Conservation (phyloP, 2,329 filamentous ascomycete genomes). For the Cladosporium sphaerospermum region DNA sequence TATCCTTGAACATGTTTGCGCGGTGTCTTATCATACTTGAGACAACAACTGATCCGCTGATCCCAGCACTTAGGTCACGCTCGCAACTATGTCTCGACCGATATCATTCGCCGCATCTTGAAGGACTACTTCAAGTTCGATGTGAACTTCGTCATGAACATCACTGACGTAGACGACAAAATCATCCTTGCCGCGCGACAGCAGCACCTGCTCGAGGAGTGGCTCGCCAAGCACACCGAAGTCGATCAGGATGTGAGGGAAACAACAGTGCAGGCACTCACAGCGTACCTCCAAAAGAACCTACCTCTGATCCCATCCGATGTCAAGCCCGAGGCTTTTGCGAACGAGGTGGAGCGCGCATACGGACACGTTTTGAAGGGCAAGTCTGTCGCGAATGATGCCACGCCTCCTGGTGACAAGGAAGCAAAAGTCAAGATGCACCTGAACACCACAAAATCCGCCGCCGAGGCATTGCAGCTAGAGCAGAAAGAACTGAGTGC, state of each 20-base stretch:
- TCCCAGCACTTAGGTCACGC: conserved; percentile 67
- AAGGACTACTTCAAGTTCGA: conserved; percentile 77
- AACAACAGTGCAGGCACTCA: conserved; percentile 47
- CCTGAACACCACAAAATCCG: conserved; percentile 55
- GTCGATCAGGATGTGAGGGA: conserved; percentile 43
- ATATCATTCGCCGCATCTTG: conserved; percentile 79
- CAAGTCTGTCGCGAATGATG: conserved; percentile 47
- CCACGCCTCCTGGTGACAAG: conserved; percentile 58
- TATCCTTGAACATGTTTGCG: too few species aligned
- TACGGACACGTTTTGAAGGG: conserved; percentile 52
- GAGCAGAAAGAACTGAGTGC: conserved; percentile 28
- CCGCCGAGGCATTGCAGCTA: conserved; percentile 45
- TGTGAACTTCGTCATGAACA: conserved; percentile 87
- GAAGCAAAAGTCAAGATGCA: conserved; percentile 91
- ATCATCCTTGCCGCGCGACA: conserved; percentile 65
- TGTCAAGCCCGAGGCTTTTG: conserved; percentile 42
- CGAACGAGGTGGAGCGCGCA: conserved; percentile 41
- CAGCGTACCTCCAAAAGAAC: conserved; percentile 62
- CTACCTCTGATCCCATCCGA: conserved; percentile 43
- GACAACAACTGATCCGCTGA: conserved; percentile 9
- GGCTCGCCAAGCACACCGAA: conserved; percentile 48
- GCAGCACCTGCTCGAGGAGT: conserved; percentile 68
- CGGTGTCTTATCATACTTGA: not conserved
- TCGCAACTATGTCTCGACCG: conserved; percentile 83
- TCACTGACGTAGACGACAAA: conserved; percentile 67